phyloP scores from a whole-genome alignment of 2,329 filamentous ascomycete genomes.

The Colletotrichum lupini region DNA sequence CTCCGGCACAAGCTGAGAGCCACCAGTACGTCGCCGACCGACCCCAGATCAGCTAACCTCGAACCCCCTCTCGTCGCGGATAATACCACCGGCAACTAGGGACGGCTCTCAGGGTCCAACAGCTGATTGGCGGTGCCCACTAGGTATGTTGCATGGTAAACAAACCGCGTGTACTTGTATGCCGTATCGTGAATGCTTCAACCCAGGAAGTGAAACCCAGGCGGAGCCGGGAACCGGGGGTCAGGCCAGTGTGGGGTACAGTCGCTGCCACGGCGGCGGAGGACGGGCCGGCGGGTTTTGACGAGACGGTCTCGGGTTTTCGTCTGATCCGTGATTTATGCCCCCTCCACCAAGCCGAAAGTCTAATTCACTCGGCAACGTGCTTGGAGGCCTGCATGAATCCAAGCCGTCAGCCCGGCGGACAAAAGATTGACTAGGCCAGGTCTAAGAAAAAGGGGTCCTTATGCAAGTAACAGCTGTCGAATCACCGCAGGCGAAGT shows the following conservation, averaged over 20 bases:
- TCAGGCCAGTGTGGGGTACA: neutral
- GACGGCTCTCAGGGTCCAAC: neutral
- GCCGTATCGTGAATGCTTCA: constrained; percentile 14
- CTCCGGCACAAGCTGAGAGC: neutral
- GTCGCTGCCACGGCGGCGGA: neutral
- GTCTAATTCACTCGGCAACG: neutral
- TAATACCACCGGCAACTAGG: neutral
- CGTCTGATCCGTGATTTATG: constrained; percentile 27
- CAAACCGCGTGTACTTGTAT: neutral
- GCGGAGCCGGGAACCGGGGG: constrained; percentile 1
- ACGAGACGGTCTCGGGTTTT: constrained; percentile 8
- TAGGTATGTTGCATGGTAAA: neutral
- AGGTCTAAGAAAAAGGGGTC: no score
- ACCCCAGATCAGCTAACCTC: neutral
- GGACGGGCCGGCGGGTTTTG: neutral
- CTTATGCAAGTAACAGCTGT: neutral
- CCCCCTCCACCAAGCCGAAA: constrained; percentile 26
- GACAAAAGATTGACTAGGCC: neutral
- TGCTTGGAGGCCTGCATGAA: neutral
- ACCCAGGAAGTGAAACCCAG: constrained; percentile 11
- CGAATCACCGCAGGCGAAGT: neutral
- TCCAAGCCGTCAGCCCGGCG: neutral
- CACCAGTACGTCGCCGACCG: neutral
- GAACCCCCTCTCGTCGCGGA: neutral
- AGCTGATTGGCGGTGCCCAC: no score